A percentile compares a stretch with the other conserved stretches of the same genome.
phyloP scores from a whole-genome alignment of 139 green algal species.

The Desmodesmus armatus region DNA sequence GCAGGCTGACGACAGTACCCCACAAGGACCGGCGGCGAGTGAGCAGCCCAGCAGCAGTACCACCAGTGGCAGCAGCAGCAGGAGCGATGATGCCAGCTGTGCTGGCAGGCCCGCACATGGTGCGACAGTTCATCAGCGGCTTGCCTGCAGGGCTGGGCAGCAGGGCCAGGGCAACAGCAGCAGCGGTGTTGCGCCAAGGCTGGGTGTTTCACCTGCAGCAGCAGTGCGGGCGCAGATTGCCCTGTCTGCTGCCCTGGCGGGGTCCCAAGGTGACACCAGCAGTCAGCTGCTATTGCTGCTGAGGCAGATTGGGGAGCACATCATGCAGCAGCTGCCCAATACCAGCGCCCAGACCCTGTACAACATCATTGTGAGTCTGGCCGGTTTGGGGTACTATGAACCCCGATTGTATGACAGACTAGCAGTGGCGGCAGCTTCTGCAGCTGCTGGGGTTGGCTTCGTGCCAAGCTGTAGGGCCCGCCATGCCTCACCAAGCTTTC shows the following conservation, averaged over 20 bases:
- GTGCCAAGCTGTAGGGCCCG: no score
- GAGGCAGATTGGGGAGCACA: background rate
- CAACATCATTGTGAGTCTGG: background rate
- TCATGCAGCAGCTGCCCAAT: background rate
- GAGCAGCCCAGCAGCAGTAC: background rate
- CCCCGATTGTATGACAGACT: slow-evolving; percentile 14
- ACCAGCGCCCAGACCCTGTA: background rate
- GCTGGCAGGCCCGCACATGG: slow-evolving; percentile 1
- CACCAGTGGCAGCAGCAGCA: background rate
- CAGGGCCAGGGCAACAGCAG: background rate
- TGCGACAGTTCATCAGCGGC: background rate
- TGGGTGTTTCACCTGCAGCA: background rate
- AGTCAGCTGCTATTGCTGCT: background rate
- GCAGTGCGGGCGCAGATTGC: background rate
- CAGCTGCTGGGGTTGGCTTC: background rate
- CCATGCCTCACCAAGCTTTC: background rate
- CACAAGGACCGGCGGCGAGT: background rate
- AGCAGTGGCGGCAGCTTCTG: slow-evolving; percentile 29
- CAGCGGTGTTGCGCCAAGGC: background rate
- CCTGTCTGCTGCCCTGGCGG: background rate
- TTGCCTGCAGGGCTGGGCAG: slow-evolving; percentile 1
- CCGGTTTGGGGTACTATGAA: slow-evolving; percentile 22
- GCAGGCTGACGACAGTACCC: background rate
- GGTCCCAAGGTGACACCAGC: background rate
- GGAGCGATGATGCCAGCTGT: background rate